Base-by-base conservation (phyloP, 1,284 basidiomycete genomes). In the Leccinum griseonigrum region DNA sequence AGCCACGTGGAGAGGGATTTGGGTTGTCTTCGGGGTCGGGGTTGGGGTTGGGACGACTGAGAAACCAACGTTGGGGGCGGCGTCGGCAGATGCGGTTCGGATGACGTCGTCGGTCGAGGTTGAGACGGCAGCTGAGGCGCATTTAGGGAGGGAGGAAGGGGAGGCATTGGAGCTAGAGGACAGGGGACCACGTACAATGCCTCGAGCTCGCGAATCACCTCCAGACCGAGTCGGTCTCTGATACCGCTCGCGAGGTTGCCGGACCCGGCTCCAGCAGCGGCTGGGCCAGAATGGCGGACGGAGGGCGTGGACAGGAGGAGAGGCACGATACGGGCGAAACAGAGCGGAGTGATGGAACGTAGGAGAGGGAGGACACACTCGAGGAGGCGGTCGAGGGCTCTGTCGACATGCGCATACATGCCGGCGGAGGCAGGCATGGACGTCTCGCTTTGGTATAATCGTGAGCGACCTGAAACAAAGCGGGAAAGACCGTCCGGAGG, bases 131-230 rank as follows among this genome's bases (percentile, higher is more conserved):
- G 31, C 46, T 28, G 46, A 11, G 46, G 22, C 3, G 31, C 31
- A 32, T 32, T 4, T 32, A 31, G 29, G 29, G 16, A n/a, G 4
- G 43, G 18, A 10, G 43, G 18, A 43, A 43, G 16, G 9, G 18
- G 4, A 46, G 43, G n/a, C 4, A 22, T 22, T 22, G 22, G 22
- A 22, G 22, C 22, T 22, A 22, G 22, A 22, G 22, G 22, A 22
- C 22, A 22, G 22, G 22, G 22, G 14, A 43, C 26, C 2, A 43
- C 32, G 22, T 73, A 73, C 22, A 75, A 40, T 4, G 32, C 46
- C 29, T 70, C 71, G 28, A 74, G 64, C 28, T 65, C 66, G 6
- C 71, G 65, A 56, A 75, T 68, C n/a, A 64, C 31, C 56, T 75
- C 72, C 31, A 75, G 69, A 22, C 63, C 71, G 4, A 32, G 32